Evolutionary conservation across 306 rosid genomes (phyloP).

Genomic region (Coriaria nepalensis): DNA sequence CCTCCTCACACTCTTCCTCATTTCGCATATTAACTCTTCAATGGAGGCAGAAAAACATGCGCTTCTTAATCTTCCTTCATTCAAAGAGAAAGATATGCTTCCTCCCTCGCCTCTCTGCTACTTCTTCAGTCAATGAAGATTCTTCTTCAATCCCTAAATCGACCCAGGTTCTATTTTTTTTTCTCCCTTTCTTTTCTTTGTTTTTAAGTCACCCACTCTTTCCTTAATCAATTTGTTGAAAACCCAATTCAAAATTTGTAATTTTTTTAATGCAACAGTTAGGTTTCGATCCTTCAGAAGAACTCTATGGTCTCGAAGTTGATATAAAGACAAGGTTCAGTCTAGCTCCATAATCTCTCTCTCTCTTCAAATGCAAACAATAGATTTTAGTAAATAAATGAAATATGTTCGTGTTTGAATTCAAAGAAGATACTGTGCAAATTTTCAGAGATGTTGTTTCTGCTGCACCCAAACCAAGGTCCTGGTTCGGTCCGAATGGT

Average conservation of each 20-base stretch:
- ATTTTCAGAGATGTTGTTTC: conserved; percentile 40
- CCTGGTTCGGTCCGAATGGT: conserved; percentile 91
- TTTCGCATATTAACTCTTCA: conserved; percentile 22
- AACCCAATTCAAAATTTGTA: not conserved
- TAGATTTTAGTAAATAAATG: not conserved
- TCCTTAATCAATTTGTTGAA: not conserved
- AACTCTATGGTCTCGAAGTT: conserved; percentile 47
- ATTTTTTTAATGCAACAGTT: conserved; percentile 28
- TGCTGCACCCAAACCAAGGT: conserved; percentile 36
- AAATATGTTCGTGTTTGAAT: not conserved
- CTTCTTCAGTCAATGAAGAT: conserved; percentile 33
- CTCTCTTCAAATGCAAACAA: no score
- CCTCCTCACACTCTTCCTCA: conserved; percentile 24
- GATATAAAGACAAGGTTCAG: conserved; percentile 50
- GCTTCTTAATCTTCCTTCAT: conserved; percentile 25
- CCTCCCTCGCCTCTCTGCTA: conserved; percentile 22
- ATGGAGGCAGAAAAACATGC: conserved; percentile 18
- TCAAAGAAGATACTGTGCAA: not conserved
- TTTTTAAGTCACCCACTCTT: not conserved
- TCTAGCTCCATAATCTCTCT: not conserved
- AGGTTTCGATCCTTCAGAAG: conserved; percentile 60
- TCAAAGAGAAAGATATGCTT: conserved; percentile 14
- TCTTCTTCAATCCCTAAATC: conserved; percentile 36
- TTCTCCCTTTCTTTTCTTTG: conserved; percentile 7
- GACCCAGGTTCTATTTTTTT: conserved; percentile 30